A percentile compares a stretch with the other conserved stretches of the same genome.
Conservation (phyloP, 768 basidiomycete genomes). For the Rhodotorula toruloides region DNA sequence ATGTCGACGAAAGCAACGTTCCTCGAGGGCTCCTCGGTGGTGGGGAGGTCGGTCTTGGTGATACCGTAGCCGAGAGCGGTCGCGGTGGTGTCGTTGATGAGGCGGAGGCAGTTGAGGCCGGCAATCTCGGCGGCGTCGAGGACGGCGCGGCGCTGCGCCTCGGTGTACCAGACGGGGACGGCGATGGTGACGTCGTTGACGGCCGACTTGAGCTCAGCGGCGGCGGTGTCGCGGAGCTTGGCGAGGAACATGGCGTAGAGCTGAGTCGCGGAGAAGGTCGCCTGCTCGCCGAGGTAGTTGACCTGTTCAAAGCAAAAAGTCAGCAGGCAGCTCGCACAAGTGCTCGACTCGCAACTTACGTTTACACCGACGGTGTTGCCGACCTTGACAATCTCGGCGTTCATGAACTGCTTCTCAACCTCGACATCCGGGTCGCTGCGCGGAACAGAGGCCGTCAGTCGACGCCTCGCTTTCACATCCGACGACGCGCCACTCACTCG, state of each 20-base stretch:
- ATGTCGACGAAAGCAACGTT: slow-evolving; percentile 92
- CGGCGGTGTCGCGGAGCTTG: slow-evolving; percentile 81
- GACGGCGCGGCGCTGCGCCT: slow-evolving; percentile 81
- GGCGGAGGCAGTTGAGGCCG: slow-evolving; percentile 79
- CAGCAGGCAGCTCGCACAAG: too few species aligned
- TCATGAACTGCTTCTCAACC: slow-evolving; percentile 85
- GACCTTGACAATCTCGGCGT: slow-evolving; percentile 77
- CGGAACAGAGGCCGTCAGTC: neutral
- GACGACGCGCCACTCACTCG: slow-evolving; percentile 24
- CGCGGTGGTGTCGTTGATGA: slow-evolving; percentile 96
- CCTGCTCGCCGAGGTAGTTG: slow-evolving; percentile 74
- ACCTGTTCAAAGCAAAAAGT: slow-evolving; percentile 55
- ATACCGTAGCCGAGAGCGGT: slow-evolving; percentile 96
- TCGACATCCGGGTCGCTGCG: slow-evolving; percentile 69
- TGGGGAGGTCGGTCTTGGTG: slow-evolving; percentile 92
- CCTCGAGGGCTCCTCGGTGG: slow-evolving; percentile 66
- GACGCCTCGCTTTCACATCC: rapidly evolving
- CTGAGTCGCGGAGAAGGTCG: slow-evolving; percentile 79
- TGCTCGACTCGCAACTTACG: slow-evolving; percentile 52
- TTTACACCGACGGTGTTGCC: slow-evolving; percentile 75
- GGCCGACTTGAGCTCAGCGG: slow-evolving; percentile 73
- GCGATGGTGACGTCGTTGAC: slow-evolving; percentile 92
- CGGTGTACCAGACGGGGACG: slow-evolving; percentile 95
- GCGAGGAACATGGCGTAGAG: slow-evolving; percentile 84
- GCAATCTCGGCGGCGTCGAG: slow-evolving; percentile 85